A percentile compares a stretch with the other conserved stretches of the same genome.
Evolutionary conservation across 2,329 filamentous ascomycete species (phyloP).

Genomic region (Alternaria gansuensis): DNA sequence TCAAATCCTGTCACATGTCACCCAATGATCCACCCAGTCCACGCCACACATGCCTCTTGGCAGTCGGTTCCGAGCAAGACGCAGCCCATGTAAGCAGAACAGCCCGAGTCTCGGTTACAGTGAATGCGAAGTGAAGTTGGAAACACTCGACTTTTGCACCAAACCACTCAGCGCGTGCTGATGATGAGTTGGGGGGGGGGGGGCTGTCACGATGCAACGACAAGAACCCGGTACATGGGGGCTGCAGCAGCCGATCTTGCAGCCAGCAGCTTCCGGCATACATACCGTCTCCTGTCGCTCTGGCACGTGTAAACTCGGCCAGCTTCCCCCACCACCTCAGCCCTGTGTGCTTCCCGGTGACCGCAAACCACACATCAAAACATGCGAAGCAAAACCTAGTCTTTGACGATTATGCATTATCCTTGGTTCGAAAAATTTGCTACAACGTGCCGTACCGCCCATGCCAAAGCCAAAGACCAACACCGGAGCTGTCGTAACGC

Average conservation of each 20-base stretch:
- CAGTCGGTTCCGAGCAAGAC: constrained; percentile 10
- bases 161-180: neutral
- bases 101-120: neutral
- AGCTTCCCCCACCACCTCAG: constrained; percentile 13
- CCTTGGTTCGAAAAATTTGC: constrained; percentile 15
- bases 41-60: constrained; percentile 28
- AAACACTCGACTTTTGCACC: neutral
- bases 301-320: constrained; percentile 14
- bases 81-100: neutral
- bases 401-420: constrained; percentile 26
- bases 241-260: neutral
- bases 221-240: constrained; percentile 1
- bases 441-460: constrained; percentile 13
- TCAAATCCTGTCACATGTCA: constrained; percentile 36
- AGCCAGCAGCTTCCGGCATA: constrained; percentile 9
- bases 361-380: neutral
- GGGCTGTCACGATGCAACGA: neutral
- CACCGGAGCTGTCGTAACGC: constrained; percentile 23
- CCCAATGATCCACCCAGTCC: constrained; percentile 26
- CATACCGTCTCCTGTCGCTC: neutral
- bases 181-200: neutral
- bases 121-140: neutral
- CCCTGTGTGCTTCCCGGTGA: neutral
- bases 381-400: neutral
- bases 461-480: constrained; percentile 22